Conservation (phyloP, 2,329 filamentous ascomycete genomes). For the Paraconiothyrium sp. region DNA sequence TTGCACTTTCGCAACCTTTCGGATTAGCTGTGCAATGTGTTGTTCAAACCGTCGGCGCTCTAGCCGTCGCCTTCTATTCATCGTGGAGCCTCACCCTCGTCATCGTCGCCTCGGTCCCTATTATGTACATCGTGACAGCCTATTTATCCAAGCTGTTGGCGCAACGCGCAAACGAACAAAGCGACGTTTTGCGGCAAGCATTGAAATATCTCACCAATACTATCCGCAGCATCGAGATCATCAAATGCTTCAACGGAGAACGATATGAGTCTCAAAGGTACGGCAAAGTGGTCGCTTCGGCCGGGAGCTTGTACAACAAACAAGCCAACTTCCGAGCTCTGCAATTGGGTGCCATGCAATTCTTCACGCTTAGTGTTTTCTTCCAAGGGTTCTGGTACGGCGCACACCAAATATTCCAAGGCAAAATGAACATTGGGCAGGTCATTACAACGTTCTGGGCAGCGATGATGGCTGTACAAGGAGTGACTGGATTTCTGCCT, state of each 20-base stretch:
- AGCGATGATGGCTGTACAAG: slow-evolving; percentile 78
- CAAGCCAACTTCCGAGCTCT: slow-evolving; percentile 75
- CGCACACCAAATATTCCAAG: slow-evolving; percentile 70
- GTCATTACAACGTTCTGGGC: slow-evolving; percentile 88
- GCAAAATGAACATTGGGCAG: slow-evolving; percentile 67
- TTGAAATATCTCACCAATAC: slow-evolving; percentile 77
- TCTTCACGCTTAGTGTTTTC: slow-evolving; percentile 82
- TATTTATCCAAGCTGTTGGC: slow-evolving; percentile 70
- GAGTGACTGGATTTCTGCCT: slow-evolving; percentile 77
- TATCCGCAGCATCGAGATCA: slow-evolving; percentile 78
- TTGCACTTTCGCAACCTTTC: slow-evolving; percentile 80
- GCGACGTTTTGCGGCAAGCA: slow-evolving; percentile 71
- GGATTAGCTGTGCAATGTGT: slow-evolving; percentile 73
- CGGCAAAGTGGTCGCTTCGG: slow-evolving; percentile 62
- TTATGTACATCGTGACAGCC: slow-evolving; percentile 69
- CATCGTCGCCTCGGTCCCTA: slow-evolving; percentile 75
- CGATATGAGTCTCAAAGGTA: slow-evolving; percentile 76
- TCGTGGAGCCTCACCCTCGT: slow-evolving; percentile 88
- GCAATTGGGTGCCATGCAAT: slow-evolving; percentile 77
- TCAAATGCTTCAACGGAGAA: slow-evolving; percentile 86
- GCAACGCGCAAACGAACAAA: slow-evolving; percentile 74
- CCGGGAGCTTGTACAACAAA: slow-evolving; percentile 70
- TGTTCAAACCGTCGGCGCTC: slow-evolving; percentile 70
- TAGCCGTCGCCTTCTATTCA: slow-evolving; percentile 77
- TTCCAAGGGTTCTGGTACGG: slow-evolving; percentile 93